Evolutionary conservation across 2,329 filamentous ascomycete species (phyloP).

Genomic region (Ustulina deusta): DNA sequence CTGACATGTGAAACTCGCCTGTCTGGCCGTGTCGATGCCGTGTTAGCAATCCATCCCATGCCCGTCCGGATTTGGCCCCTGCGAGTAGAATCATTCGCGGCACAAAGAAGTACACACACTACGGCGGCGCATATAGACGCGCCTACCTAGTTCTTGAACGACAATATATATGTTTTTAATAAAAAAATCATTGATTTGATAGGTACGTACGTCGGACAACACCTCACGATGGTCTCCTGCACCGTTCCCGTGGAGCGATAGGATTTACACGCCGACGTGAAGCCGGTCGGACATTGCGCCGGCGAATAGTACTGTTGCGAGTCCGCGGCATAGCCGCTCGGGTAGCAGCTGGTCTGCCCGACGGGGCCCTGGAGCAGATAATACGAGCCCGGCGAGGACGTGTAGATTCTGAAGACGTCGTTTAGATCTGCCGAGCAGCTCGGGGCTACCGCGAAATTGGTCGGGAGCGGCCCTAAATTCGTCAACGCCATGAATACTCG

Average conservation of each 20-base stretch:
- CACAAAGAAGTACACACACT: not conserved
- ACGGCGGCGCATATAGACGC: too few relatives aligned
- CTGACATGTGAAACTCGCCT: conserved; percentile 34
- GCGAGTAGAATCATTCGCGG: not conserved
- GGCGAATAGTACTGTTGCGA: conserved; percentile 40
- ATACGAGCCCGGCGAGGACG: conserved; percentile 21
- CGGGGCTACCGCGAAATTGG: conserved; percentile 19
- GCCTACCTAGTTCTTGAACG: too few relatives aligned
- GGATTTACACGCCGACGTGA: conserved; percentile 39
- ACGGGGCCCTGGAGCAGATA: conserved; percentile 38
- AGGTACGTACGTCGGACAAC: conserved; percentile 44
- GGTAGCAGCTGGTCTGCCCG: conserved; percentile 38
- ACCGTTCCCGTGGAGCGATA: conserved; percentile 10
- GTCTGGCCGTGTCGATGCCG: conserved; percentile 12
- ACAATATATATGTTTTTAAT: too few relatives aligned
- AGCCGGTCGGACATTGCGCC: conserved; percentile 39
- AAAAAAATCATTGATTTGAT: too few relatives aligned
- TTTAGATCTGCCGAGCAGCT: conserved; percentile 13
- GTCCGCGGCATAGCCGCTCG: conserved; percentile 35
- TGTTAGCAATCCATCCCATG: conserved; percentile 7
- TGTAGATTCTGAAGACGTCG: conserved; percentile 28
- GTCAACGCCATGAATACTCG: conserved; percentile 17
- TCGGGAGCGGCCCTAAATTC: conserved; percentile 35
- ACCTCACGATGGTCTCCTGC: conserved; percentile 38
- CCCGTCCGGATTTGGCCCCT: not conserved